Evolutionary conservation across 164 flowering plant species (phyloP), one percentile per base, ranked within the genome.

Genomic region (Vitis cinerea): DNA sequence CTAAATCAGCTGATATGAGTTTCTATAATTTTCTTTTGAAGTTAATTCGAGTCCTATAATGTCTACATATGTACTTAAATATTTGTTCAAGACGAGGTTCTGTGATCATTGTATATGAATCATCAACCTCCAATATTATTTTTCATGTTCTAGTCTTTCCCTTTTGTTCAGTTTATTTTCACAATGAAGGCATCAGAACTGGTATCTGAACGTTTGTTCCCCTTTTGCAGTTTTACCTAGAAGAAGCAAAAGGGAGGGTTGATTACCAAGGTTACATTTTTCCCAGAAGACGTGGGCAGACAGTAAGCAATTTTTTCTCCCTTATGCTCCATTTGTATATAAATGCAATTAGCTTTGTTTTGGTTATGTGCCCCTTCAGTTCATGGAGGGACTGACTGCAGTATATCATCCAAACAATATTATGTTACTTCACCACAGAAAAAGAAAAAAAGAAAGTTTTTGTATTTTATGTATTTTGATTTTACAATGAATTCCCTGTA

Each of bases 181-280:
- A 15, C 9, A 16, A 27, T 16, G 37, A 62, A 54, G 12, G 66
- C 59, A 37, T 57, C 23, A 37, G 8, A 64, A 50, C 12, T 14
- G 7, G 5, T 17, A 29, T 65, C 48, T 66, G 44, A 48, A 16
- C 3, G 44, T 30, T 14, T 67, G 64, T 30, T 70, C 30, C 13
- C 11, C 16, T 70, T 78, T 48, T 71, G 74, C 91, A 92, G 98
- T 92, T 95, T 79, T 93, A 91, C 77, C 72, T 91, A 14, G 99
- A 95, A 81, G 99, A 95, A 79, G 87, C 93, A 27, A 93, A 92
- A 79, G 98, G 98, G 59, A 87, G 79, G 31, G 96, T 91, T 61
- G 91, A 95, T 69, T 95, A 95, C 76, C 99, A 92, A 81, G 99
- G 99, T 37, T 95, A 90, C 73, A 90, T 93, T 62, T 85, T 85